Base-by-base conservation (phyloP, 495 filamentous ascomycete genomes). In the Aspergillus kassunensis region DNA sequence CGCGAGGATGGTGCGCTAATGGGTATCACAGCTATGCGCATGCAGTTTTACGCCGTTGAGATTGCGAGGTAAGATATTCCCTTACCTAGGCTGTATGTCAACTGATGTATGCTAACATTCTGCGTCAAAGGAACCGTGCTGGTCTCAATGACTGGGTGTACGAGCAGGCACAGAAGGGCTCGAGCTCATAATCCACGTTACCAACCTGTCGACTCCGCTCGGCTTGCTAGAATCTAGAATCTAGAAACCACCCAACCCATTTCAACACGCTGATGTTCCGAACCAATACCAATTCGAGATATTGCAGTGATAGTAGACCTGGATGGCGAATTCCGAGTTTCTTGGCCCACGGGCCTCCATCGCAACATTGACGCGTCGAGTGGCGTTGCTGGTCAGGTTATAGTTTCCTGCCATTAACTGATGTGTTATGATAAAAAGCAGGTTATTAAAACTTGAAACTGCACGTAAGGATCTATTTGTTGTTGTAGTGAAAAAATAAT, bases 41-140 rank as follows among this genome's bases (percentile, higher is more conserved):
- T 98, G 93, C 93, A 99, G 66, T 99, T 99, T 64, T 99, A 99
- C 63, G 93, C 93, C 27, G 71, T 97, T 62, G 93, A 99, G 71
- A 96, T 99, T 62, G 86, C 88, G 10, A 85, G 88, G 88, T 89
- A 63, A 57, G 73, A 57, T 5, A 7, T 10, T 15, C 46, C 10
- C 18, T 20, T 11, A 33, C 7, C 9, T n/a, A 3, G 30, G 6
- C 1, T 37, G 6, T 16, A 2, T 23, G 18, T 9, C 27, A 13
- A 25, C 15, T n/a, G 31, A 12, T 19, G 39, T 18, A 21, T 18
- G 43, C 50, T 63, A 23, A 66, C 48, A 49, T 18, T 25, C 41
- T 35, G 13, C 21, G 11, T 5, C 12, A 19, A 41, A 85, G 92
- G 65, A 99, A 99, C 69, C 81, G 83, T 29, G 78, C 80, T 23